Evolutionary conservation across 805 yeast genomes (phyloP), one percentile per base, ranked within the genome.

Genomic region (Lipomyces spencermartinsiae): DNA sequence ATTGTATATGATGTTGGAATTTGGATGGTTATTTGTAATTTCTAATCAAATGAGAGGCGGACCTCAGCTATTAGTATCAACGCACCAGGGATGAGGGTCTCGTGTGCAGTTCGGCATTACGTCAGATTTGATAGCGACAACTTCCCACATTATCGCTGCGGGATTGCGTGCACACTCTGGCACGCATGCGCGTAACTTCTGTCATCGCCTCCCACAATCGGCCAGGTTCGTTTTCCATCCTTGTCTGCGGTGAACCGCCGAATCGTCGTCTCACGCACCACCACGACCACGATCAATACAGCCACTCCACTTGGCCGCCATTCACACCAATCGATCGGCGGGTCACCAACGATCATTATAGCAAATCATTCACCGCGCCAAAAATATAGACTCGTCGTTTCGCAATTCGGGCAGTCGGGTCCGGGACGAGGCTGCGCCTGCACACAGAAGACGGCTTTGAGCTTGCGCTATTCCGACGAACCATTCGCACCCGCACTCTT

Each of bases 251-350:
- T 43, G 25, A 19, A 43, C 25, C 29, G 29, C 29, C 29, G 29
- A 25, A 43, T 43, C 49, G 14, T 12, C 14, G 43, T 12, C n/a
- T 19, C 19, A 16, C 22, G n/a, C 22, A n/a, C 49, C 22, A 43
- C 9, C 49, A 8, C 8, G 6, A 5, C 49, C 22, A 43, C 9
- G 19, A 8, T 3, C 22, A 43, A 43, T 43, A 37, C 43, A 37
- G 5, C 43, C 43, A 37, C 29, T 16, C 49, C 49, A 43, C 49
- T 16, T n/a, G 16, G 12, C 16, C 49, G 19, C 49, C 49, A 16
- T 43, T n/a, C n/a, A 43, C 49, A 43, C n/a, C 49, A 43, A 43
- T 43, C 49, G 7, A 43, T 43, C 49, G 49, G 49, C 49, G n/a
- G 49, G 49, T 22, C 49, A 16, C 22, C 49, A 43, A 16, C 49